Evolutionary conservation across 345 rosid species (phyloP), one percentile per base, ranked within the genome.

Genomic region (Mallotus nudiflorus): DNA sequence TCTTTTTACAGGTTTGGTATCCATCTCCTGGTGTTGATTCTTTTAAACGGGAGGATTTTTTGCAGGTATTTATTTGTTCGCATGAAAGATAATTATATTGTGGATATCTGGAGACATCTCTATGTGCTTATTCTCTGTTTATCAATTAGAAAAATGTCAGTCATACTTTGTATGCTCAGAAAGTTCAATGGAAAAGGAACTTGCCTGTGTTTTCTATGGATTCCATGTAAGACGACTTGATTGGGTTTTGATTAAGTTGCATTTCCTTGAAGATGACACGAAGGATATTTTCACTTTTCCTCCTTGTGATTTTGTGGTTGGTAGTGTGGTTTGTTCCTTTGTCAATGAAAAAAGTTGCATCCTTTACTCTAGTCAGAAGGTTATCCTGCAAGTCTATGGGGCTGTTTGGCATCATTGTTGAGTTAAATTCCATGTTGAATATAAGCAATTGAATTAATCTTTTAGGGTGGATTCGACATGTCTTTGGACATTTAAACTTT

Each of bases 1-100:
- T 74, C 70, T 67, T 72, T 66, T 85, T 85, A 75, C 96, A 95
- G 99, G 99, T 95, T 74, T 95, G 99, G 98, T 95, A 95, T 85
- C 99, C 98, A 61, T 92, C 92, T 77, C 80, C 83, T n/a, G 99
- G 97, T 75, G 93, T 71, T 70, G 88, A 90, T 74, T 88, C 97
- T 48, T 92, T 86, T 80, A 88, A 82, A 81, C 99, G 90, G 89
- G 99, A 95, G 83, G 99, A 86, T 59, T 92, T 95, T 81, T 83
- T 92, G 89, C 99, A 95, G 91, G 99, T 91, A 83, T 77, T 74
- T 39, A 61, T 68, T 12, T 28, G 16, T 25, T 71, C 35, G 28
- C 5, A 29, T 68, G 61, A 59, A 61, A 29, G 46, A 20, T 65
- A 45, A 45, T 49, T 45, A 15, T 56, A 39, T 35, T 22, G 19